phyloP scores from a whole-genome alignment of 306 rosid genomes.

The Trifolium fragiferum region DNA sequence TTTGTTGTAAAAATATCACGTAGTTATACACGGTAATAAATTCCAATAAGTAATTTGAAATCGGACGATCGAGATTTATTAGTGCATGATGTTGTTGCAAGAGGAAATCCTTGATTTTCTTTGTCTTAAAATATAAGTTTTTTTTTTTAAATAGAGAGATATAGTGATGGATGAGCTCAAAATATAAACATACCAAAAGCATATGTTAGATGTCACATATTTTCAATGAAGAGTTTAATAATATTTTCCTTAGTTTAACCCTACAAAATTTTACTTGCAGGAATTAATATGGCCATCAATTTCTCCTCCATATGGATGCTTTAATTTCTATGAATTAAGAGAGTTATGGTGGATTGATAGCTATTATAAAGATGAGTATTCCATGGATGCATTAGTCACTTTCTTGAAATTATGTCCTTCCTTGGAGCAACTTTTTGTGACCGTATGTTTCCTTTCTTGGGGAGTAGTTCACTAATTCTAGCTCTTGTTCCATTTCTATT shows the following conservation, averaged over 20 bases:
- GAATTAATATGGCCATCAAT: constrained; percentile 75
- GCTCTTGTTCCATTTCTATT: neutral
- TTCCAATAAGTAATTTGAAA: too few relatives aligned
- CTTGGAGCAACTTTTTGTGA: constrained; percentile 61
- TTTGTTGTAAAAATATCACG: neutral
- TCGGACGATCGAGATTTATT: too few relatives aligned
- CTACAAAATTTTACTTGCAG: constrained; percentile 35
- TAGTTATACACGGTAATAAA: neutral
- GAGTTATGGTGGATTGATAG: constrained; percentile 78
- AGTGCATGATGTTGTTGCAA: too few relatives aligned
- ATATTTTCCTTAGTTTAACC: neutral
- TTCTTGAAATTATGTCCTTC: constrained; percentile 70
- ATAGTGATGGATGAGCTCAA: neutral
- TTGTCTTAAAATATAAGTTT: too few relatives aligned
- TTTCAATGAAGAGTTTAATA: neutral
- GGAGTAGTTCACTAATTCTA: too few relatives aligned
- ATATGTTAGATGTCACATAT: neutral
- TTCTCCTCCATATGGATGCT: constrained; percentile 50
- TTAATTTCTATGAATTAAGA: constrained; percentile 67
- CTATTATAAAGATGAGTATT: constrained; percentile 46
- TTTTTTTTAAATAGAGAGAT: neutral
- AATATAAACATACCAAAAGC: neutral
- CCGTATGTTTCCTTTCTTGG: constrained; percentile 43
- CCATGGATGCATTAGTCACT: constrained; percentile 52
- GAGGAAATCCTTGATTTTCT: too few relatives aligned